Evolutionary conservation across 495 filamentous ascomycete genomes (phyloP).

Genomic region (Rusavskia elegans): DNA sequence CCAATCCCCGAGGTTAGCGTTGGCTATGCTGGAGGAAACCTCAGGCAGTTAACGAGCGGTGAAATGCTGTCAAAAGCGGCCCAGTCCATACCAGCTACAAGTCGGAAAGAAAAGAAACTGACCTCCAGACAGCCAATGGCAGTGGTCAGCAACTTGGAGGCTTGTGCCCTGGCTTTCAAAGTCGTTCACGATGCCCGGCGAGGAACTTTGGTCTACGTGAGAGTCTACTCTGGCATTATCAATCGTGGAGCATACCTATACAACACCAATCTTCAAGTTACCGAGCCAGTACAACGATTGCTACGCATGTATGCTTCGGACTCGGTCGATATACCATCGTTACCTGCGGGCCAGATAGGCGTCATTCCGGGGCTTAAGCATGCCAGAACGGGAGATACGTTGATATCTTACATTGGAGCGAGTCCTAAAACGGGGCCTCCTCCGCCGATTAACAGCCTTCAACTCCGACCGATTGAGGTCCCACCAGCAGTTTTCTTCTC

Average conservation of each 20-base stretch:
- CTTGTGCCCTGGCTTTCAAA: conserved; percentile 88
- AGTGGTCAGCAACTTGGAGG: conserved; percentile 41
- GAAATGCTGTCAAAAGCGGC: conserved; percentile 28
- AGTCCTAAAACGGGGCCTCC: conserved; percentile 45
- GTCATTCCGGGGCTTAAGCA: conserved; percentile 83
- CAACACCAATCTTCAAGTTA: conserved; percentile 75
- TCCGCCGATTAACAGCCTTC: conserved; percentile 54
- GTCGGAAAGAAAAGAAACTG: conserved; percentile 13
- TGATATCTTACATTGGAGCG: conserved; percentile 54
- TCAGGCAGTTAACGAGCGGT: conserved; percentile 35
- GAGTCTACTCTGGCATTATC: conserved; percentile 77
- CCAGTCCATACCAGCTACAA: conserved; percentile 19
- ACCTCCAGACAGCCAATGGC: conserved; percentile 9
- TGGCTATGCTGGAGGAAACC: conserved; percentile 32
- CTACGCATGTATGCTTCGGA: conserved; percentile 87
- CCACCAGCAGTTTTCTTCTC: conserved; percentile 95
- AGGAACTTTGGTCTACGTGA: conserved; percentile 80
- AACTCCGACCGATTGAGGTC: conserved; percentile 75
- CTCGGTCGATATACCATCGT: conserved; percentile 64
- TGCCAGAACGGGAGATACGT: conserved; percentile 82
- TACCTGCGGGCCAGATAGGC: conserved; percentile 84
- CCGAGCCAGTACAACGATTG: conserved; percentile 66
- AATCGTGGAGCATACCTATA: conserved; percentile 57
- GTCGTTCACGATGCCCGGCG: conserved; percentile 77
- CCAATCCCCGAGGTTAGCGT: conserved; percentile 64